Percentiles rank a stretch among this genome's conserved stretches.
Conservation (phyloP, 495 filamentous ascomycete species). For the Lophiostoma macrostomum region DNA sequence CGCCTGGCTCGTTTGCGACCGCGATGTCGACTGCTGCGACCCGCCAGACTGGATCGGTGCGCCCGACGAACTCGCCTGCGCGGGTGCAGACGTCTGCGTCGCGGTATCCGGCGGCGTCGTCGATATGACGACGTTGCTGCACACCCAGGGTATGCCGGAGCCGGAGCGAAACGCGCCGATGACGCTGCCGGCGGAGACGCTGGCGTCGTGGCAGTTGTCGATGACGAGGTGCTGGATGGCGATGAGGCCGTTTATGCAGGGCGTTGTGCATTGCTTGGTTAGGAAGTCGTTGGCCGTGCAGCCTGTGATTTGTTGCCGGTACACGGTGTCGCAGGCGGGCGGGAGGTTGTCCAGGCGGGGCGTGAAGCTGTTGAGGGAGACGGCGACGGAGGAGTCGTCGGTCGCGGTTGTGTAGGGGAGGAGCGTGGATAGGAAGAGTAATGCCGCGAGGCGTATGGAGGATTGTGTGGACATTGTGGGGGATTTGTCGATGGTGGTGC, state of each 20-base stretch:
- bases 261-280: conserved; percentile 9
- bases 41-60: no score
- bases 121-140: conserved; percentile 10
- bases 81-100: no score
- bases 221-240: conserved; percentile 7
- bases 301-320: conserved; percentile 13
- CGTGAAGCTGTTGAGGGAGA: conserved; percentile 31
- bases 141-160: conserved; percentile 21
- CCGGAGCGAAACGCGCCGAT: conserved; percentile 28
- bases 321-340: conserved; percentile 19
- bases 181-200: conserved; percentile 25
- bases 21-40: conserved; percentile 3
- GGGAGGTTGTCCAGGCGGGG: conserved; percentile 27
- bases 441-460: conserved; percentile 8
- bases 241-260: conserved; percentile 24
- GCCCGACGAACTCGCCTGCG: no score
- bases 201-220: conserved; percentile 5
- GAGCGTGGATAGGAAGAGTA: conserved; percentile 10
- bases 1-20: not conserved
- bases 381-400: conserved; percentile 11
- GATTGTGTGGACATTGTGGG: not conserved
- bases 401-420: conserved; percentile 2
- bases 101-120: no score
- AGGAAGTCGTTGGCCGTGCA: conserved; percentile 25
- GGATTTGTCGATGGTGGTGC: no score